Conservation (phyloP, 495 filamentous ascomycete species). For the Annulohypoxylon moriforme region DNA sequence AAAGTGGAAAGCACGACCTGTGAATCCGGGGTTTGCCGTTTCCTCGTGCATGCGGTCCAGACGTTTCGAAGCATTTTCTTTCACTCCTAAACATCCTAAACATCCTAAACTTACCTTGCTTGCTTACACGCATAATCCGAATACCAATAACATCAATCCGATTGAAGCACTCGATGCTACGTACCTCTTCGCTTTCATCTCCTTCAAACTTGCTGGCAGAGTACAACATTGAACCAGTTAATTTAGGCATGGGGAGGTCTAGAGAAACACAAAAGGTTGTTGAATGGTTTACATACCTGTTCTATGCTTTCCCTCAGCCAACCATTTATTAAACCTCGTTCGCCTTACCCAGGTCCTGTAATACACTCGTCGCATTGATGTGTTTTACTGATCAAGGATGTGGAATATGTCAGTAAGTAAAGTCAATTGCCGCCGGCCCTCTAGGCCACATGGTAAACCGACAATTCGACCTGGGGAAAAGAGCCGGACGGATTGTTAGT, state of each 20-base stretch:
- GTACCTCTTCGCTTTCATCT: background rate
- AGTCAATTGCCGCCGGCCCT: conserved; percentile 28
- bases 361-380: conserved; percentile 7
- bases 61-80: conserved; percentile 7
- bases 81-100: background rate
- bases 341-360: conserved; percentile 5
- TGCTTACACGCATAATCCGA: conserved; percentile 2
- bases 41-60: conserved; percentile 11
- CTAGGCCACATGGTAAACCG: conserved; percentile 10
- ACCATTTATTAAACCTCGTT: conserved; percentile 3
- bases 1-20: background rate
- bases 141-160: conserved; percentile 3
- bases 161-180: background rate
- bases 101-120: background rate
- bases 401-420: conserved; percentile 12
- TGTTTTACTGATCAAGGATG: conserved; percentile 16
- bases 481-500: conserved; percentile 12
- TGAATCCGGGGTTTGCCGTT: conserved; percentile 8
- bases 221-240: conserved; percentile 6
- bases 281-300: background rate
- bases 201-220: background rate
- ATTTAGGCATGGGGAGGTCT: background rate
- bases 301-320: conserved; percentile 8
- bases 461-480: conserved; percentile 39
- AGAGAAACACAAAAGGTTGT: background rate